Base-by-base conservation (phyloP, 1,139 yeast species). In the Protomyces arabidopsidicola region DNA sequence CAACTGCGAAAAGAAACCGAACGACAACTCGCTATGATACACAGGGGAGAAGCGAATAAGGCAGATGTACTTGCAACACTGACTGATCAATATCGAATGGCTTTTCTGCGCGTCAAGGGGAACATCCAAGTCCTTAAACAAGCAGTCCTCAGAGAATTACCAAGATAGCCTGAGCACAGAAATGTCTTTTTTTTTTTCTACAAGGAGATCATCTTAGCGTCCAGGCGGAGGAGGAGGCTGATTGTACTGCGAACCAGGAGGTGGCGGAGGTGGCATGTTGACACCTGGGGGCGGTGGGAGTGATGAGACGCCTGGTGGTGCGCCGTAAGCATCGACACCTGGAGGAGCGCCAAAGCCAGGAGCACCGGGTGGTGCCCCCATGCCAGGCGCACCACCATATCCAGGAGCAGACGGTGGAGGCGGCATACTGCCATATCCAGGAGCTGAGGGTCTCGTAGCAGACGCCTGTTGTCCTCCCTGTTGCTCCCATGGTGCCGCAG, bases 1-100 rank as follows among this genome's bases (percentile, higher is more conserved):
- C 88, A 88, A 70, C 76, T 93, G 67, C 78, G 99, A 64, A 86
- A 87, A 67, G 84, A 84, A 55, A 79, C 93, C 72, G 99, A 95
- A 71, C 76, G 74, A 16, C 81, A 84, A 60, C 78, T 95, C 71
- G 82, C 79, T 65, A 80, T 80, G 53, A 88, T 93, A 8, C 87
- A 90, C 55, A 79, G 81, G 0, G 98, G 98, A 0, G 70, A 72
- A 2, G 76, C 78, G 55, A 74, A 82, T 1, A 84, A 82, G 70
- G 76, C 77, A 1, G 80, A 77, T 6, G 95, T 90, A 0, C 72
- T 87, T 10, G 74, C 75, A 3, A 84, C 83, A 66, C 81, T 87
- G 55, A 75, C 87, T 10, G 76, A 75, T 27, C 77, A 85, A 70
- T 93, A 90, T 72, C 79, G 81, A 67, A 85, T 83, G 56, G 74